These are phyloP conservation scores for Fomes fomentarius DNA, from an alignment of 1,284 basidiomycete species.

Conservation along the genomic window DNA sequence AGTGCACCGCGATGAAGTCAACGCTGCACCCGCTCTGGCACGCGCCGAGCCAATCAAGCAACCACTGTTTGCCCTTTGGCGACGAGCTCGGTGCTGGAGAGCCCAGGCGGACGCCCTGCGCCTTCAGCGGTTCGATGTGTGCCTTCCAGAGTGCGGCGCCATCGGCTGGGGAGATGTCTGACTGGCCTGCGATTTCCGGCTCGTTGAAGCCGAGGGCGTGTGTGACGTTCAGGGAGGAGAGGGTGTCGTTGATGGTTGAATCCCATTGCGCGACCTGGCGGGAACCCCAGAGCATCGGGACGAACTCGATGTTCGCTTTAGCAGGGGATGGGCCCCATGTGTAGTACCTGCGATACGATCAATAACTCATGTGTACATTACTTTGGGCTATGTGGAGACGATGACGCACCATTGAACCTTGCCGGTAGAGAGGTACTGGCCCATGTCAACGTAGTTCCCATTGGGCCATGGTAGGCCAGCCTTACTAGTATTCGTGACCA, in stretches of 20 bases:
- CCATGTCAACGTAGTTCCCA: slow-evolving; percentile 28
- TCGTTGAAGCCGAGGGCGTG: slow-evolving; percentile 41
- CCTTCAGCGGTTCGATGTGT: slow-evolving; percentile 38
- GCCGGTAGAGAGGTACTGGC: slow-evolving; percentile 34
- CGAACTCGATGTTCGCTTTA: slow-evolving; percentile 36
- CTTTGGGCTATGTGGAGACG: too few relatives aligned
- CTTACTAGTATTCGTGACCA: slow-evolving; percentile 20
- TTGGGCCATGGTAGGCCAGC: slow-evolving; percentile 41
- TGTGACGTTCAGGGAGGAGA: slow-evolving; percentile 27
- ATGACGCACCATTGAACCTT: slow-evolving; percentile 36
- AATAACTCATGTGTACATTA: too few relatives aligned
- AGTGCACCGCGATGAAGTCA: slow-evolving; percentile 47
- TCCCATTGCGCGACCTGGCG: slow-evolving; percentile 34
- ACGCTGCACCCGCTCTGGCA: slow-evolving; percentile 45
- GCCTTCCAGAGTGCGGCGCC: slow-evolving; percentile 38
- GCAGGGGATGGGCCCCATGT: slow-evolving; percentile 35
- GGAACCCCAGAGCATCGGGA: slow-evolving; percentile 42
- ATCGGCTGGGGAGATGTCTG: slow-evolving; percentile 37
- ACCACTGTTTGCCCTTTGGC: slow-evolving; percentile 43
- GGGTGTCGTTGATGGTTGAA: slow-evolving; percentile 34
- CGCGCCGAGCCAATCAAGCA: slow-evolving; percentile 40
- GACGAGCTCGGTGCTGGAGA: slow-evolving; percentile 46
- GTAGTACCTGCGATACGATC: slow-evolving; percentile 35
- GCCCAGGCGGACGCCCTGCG: slow-evolving; percentile 40
- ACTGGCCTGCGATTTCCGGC: slow-evolving; percentile 36